A percentile compares a stretch with the other conserved stretches of the same genome.
phyloP scores from a whole-genome alignment of 768 basidiomycete genomes.

The Tylopilus plumbeoviolaceoides region DNA sequence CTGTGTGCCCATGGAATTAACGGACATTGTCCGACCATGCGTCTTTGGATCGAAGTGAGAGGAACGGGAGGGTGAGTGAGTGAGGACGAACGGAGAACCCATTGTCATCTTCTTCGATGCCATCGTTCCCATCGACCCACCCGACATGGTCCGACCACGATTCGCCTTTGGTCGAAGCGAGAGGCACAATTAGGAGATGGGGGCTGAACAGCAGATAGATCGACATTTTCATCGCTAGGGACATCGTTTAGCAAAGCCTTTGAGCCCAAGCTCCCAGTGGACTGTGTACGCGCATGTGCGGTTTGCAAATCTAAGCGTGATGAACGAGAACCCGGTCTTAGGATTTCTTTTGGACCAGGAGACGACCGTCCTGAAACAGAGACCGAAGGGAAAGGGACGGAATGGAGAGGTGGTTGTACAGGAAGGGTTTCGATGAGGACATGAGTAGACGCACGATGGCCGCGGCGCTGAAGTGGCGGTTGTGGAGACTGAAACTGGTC shows the following conservation, averaged over 20 bases:
- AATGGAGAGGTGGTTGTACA: slow-evolving; percentile 38
- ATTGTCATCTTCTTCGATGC: slow-evolving; percentile 44
- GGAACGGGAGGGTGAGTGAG: slow-evolving; percentile 49
- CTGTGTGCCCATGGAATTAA: slow-evolving; percentile 64
- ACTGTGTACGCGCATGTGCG: slow-evolving; percentile 44
- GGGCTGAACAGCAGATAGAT: slow-evolving; percentile 34
- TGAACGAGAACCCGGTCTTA: slow-evolving; percentile 33
- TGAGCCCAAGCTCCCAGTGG: slow-evolving; percentile 50
- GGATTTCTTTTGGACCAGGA: slow-evolving; percentile 38
- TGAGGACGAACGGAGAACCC: slow-evolving; percentile 69
- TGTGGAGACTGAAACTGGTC: slow-evolving; percentile 41
- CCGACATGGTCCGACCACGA: slow-evolving; percentile 39
- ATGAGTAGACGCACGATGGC: slow-evolving; percentile 51
- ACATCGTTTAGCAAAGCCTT: slow-evolving; percentile 39
- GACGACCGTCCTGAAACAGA: slow-evolving; percentile 48
- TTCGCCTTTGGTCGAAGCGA: slow-evolving; percentile 40
- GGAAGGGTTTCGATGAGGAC: slow-evolving; percentile 42
- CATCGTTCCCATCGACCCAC: slow-evolving; percentile 43
- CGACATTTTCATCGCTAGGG: slow-evolving; percentile 30
- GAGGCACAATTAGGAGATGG: slow-evolving; percentile 39
- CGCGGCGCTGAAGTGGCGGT: slow-evolving; percentile 40
- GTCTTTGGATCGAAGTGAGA: slow-evolving; percentile 83
- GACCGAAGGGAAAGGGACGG: slow-evolving; percentile 63
- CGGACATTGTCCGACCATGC: slow-evolving; percentile 60
- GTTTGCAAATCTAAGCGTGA: slow-evolving; percentile 31